Conservation (phyloP, 225 moss, liverwort and hornwort genomes). For the Bryum argenteum region DNA sequence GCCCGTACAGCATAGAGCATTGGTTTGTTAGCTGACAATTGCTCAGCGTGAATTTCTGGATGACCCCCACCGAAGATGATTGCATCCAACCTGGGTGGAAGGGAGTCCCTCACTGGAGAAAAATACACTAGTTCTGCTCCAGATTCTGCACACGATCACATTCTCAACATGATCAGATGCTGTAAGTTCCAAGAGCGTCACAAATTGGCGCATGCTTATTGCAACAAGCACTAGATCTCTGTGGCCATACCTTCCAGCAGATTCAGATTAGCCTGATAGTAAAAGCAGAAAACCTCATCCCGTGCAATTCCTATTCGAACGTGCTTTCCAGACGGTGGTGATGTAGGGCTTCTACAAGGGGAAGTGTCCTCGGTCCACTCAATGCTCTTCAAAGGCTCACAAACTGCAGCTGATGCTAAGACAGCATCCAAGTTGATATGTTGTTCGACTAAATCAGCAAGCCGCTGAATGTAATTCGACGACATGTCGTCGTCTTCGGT, state of each 20-base stretch:
- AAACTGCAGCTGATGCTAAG: slow-evolving; percentile 52
- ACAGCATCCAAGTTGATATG: slow-evolving; percentile 62
- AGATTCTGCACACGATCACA: slow-evolving; percentile 45
- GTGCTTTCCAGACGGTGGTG: slow-evolving; percentile 47
- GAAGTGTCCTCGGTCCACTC: slow-evolving; percentile 33
- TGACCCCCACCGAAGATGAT: slow-evolving; percentile 73
- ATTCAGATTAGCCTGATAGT: slow-evolving; percentile 62
- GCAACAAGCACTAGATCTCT: slow-evolving; percentile 8
- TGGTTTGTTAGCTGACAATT: slow-evolving; percentile 62
- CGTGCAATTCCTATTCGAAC: slow-evolving; percentile 68
- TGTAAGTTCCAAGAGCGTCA: background rate
- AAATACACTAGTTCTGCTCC: slow-evolving; percentile 69
- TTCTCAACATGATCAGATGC: background rate
- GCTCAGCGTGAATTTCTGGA: slow-evolving; percentile 61
- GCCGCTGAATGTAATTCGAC: slow-evolving; percentile 56
- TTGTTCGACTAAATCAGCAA: slow-evolving; percentile 67
- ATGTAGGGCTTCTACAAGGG: slow-evolving; percentile 31
- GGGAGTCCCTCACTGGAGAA: slow-evolving; percentile 55
- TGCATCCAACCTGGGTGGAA: slow-evolving; percentile 71
- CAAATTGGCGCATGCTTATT: background rate
- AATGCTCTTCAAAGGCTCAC: slow-evolving; percentile 37
- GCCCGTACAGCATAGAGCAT: slow-evolving; percentile 73
- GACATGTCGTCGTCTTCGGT: slow-evolving; percentile 47
- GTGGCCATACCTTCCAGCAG: slow-evolving; percentile 54
- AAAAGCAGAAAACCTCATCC: slow-evolving; percentile 71